Evolutionary conservation across 257 asterid genomes (phyloP).

Genomic region (Solanum ossicruentum): DNA sequence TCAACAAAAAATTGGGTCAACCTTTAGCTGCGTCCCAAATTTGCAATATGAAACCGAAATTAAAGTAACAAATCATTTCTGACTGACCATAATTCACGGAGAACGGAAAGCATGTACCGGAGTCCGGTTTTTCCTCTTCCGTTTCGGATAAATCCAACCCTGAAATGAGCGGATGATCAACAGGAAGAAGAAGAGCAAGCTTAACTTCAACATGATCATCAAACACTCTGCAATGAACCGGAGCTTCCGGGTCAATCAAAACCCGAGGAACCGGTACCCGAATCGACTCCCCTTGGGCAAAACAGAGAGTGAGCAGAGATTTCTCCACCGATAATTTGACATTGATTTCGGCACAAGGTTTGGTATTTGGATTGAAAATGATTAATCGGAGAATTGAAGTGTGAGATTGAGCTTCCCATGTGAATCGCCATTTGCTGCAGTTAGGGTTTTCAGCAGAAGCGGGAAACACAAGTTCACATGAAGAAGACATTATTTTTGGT

Average conservation of each 20-base stretch:
- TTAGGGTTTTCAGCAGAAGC: conserved; percentile 4
- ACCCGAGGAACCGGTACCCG: conserved; percentile 57
- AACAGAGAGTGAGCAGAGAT: conserved; percentile 37
- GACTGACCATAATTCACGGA: conserved; percentile 48
- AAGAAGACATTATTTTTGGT: neutral
- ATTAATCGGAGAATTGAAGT: conserved; percentile 40
- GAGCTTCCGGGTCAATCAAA: conserved; percentile 55
- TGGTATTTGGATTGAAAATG: conserved; percentile 24
- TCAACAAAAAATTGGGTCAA: no score
- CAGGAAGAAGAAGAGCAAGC: conserved; percentile 62
- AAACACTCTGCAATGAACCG: conserved; percentile 34
- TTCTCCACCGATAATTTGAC: conserved; percentile 27
- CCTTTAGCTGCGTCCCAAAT: neutral
- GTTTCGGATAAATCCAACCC: conserved; percentile 21
- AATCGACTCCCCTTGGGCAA: conserved; percentile 8
- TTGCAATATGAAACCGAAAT: neutral
- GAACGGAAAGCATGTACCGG: conserved; percentile 25
- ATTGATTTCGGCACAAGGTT: conserved; percentile 36
- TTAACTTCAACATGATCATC: conserved; percentile 75
- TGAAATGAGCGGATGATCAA: conserved; percentile 73
- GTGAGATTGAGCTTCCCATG: conserved; percentile 72
- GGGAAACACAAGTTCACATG: conserved; percentile 6
- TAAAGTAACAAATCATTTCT: neutral
- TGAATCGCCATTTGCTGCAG: conserved; percentile 36
- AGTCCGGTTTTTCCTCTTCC: neutral